phyloP scores from a whole-genome alignment of 1,284 basidiomycete species.

The Leucoagaricus sp. region DNA sequence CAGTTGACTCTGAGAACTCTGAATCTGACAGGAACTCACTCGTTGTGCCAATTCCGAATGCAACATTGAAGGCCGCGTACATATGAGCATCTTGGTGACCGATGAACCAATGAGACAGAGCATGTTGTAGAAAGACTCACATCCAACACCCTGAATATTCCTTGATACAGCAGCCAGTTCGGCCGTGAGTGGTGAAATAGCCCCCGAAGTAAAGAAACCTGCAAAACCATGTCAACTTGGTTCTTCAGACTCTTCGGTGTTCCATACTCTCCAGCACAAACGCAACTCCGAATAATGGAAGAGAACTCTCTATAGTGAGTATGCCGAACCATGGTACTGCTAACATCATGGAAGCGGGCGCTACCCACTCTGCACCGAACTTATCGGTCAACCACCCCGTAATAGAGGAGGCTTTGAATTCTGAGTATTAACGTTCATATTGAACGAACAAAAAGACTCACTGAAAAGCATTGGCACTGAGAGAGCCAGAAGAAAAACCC shows the following conservation, averaged over 20 bases:
- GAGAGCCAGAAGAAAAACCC: conserved; percentile 72
- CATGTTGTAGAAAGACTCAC: conserved; percentile 38
- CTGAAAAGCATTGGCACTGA: conserved; percentile 69
- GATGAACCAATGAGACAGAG: conserved; percentile 17
- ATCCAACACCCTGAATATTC: conserved; percentile 62
- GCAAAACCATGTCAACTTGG: not conserved
- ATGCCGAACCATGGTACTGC: conserved; percentile 70
- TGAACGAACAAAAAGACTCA: conserved; percentile 30
- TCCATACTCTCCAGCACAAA: conserved; percentile 62
- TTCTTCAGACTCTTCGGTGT: conserved; percentile 11
- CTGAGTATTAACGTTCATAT: not conserved
- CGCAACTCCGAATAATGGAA: conserved; percentile 63
- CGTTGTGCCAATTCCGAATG: conserved; percentile 63
- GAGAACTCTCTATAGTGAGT: conserved; percentile 49
- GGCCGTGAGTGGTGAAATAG: conserved; percentile 59
- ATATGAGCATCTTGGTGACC: conserved; percentile 56
- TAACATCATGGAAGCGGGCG: conserved; percentile 49
- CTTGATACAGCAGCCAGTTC: conserved; percentile 64
- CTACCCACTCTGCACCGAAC: conserved; percentile 61
- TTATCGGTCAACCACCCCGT: conserved; percentile 65
- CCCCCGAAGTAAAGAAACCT: conserved; percentile 63
- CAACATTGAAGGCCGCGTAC: conserved; percentile 69
- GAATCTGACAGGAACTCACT: conserved; percentile 33
- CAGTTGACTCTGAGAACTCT: conserved; percentile 2
- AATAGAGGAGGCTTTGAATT: conserved; percentile 54